These are phyloP conservation scores for Cercospora beticola DNA, from an alignment of 2,329 filamentous ascomycete species.

Conservation along the genomic window DNA sequence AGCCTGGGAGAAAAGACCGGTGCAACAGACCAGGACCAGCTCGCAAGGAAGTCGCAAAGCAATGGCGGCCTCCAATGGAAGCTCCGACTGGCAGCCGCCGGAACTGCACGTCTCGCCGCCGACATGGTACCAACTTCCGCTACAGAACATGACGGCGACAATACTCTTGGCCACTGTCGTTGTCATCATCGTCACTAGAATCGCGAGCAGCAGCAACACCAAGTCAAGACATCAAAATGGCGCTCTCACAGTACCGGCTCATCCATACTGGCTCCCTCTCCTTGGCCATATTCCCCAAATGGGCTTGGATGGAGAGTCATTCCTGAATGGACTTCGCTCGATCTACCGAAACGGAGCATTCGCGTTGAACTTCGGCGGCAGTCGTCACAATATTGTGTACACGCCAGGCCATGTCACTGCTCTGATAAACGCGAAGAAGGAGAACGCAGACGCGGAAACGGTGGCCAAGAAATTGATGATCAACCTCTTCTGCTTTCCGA, in stretches of 20 bases:
- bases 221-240: slow-evolving; percentile 26
- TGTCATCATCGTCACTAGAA: slow-evolving; percentile 24
- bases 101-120: slow-evolving; percentile 1
- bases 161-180: slow-evolving; percentile 15
- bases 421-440: slow-evolving; percentile 42
- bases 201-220: slow-evolving; percentile 22
- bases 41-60: not conserved
- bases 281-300: slow-evolving; percentile 57
- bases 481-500: slow-evolving; percentile 45
- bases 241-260: slow-evolving; percentile 33
- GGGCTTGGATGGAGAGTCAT: slow-evolving; percentile 46
- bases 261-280: slow-evolving; percentile 61
- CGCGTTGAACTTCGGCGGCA: slow-evolving; percentile 51
- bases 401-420: slow-evolving; percentile 49
- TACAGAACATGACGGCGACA: not conserved
- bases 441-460: slow-evolving; percentile 32
- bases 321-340: slow-evolving; percentile 45
- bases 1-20: not conserved
- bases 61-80: slow-evolving; percentile 1
- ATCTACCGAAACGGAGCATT: slow-evolving; percentile 46
- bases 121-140: not conserved
- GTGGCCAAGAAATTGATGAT: slow-evolving; percentile 32
- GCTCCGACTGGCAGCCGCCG: not conserved
- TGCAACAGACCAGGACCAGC: not conserved
- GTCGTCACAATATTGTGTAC: slow-evolving; percentile 52